Percentiles rank a stretch among this genome's conserved stretches.
phyloP scores from a whole-genome alignment of 345 rosid species.

The Cochlearia excelsa region DNA sequence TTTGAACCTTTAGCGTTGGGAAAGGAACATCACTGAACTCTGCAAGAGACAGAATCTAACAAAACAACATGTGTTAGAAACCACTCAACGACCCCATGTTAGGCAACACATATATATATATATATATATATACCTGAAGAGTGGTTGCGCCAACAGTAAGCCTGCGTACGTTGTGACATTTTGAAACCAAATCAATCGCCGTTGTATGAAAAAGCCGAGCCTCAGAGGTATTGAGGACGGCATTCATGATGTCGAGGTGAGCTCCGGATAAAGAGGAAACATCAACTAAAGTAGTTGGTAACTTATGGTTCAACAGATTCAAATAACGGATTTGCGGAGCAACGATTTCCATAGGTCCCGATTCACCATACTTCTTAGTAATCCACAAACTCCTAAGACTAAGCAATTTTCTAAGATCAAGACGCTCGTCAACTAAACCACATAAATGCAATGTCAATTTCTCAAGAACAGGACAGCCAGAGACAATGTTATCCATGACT shows the following conservation, averaged over 20 bases:
- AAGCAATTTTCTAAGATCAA: conserved; percentile 13
- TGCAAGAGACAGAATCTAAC: no score
- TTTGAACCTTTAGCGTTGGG: no score
- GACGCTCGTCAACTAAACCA: not conserved
- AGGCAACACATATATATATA: no score
- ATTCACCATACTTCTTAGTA: not conserved
- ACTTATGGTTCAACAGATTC: not conserved
- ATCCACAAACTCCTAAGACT: not conserved
- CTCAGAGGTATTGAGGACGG: no score
- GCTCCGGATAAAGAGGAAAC: conserved; percentile 20
- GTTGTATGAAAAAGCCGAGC: no score
- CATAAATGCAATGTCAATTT: not conserved
- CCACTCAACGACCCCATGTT: no score
- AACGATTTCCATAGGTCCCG: not conserved
- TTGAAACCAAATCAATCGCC: no score
- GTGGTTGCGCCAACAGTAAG: no score
- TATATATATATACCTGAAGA: no score
- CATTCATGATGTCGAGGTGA: not conserved
- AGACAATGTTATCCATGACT: not conserved
- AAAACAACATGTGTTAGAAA: no score
- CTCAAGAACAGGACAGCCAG: conserved; percentile 18
- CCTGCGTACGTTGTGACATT: no score
- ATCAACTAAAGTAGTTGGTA: not conserved
- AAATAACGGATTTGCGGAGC: conserved; percentile 17
- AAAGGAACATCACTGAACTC: no score